Percentiles rank a stretch among this genome's conserved stretches.
These are phyloP conservation scores for Dactylorhiza incarnata DNA, from an alignment of 106 monocot species.

Conservation along the genomic window DNA sequence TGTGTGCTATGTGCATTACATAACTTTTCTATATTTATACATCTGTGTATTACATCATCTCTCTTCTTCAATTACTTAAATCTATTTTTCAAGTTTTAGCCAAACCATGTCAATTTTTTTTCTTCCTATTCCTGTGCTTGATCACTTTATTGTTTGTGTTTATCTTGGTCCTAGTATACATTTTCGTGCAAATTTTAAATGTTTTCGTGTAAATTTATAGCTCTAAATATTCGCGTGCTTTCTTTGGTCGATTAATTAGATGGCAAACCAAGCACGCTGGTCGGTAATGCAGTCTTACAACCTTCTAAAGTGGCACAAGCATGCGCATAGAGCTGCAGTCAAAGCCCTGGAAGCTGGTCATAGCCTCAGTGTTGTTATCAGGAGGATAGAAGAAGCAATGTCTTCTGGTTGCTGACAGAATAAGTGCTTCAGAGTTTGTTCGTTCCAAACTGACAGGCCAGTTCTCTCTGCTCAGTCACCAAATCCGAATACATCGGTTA, in stretches of 20 bases:
- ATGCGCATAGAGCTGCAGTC: slow-evolving; percentile 36
- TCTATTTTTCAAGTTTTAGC: too few relatives aligned
- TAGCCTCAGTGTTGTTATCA: slow-evolving; percentile 41
- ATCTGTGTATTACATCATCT: too few relatives aligned
- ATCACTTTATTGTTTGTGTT: too few relatives aligned
- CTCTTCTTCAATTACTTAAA: too few relatives aligned
- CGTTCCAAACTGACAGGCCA: too few relatives aligned
- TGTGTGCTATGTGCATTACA: too few relatives aligned
- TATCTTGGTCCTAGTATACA: too few relatives aligned
- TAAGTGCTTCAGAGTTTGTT: too few relatives aligned
- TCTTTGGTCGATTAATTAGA: slow-evolving; percentile 14
- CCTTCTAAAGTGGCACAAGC: slow-evolving; percentile 48
- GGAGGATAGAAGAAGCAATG: slow-evolving; percentile 52
- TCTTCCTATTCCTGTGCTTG: too few relatives aligned
- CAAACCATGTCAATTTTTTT: too few relatives aligned
- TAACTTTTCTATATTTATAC: too few relatives aligned
- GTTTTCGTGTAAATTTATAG: not conserved
- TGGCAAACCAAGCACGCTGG: slow-evolving; percentile 55
- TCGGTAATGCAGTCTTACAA: slow-evolving; percentile 53
- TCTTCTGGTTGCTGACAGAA: slow-evolving; percentile 17
- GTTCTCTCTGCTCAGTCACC: not conserved
- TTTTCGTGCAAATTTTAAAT: not conserved
- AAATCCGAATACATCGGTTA: too few relatives aligned
- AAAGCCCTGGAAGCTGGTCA: slow-evolving; percentile 40
- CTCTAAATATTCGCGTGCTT: not conserved